Evolutionary conservation across 2,329 filamentous ascomycete species (phyloP).

Genomic region (Aspergillus vadensis): DNA sequence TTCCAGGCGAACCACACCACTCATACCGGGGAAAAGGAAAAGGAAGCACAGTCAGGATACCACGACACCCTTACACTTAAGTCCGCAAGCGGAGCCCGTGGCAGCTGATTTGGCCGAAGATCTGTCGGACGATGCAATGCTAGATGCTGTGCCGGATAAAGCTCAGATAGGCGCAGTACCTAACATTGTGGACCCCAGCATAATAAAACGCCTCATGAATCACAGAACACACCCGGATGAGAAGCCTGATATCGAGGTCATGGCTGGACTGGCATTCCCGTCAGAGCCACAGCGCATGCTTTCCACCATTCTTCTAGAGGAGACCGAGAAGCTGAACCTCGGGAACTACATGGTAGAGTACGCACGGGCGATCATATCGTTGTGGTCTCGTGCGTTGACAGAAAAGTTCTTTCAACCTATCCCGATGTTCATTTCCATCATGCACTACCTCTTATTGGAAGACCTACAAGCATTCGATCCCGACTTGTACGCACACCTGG

Average conservation of each 20-base stretch:
- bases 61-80: slow-evolving; percentile 51
- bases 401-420: slow-evolving; percentile 54
- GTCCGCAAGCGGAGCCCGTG: slow-evolving; percentile 29
- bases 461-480: slow-evolving; percentile 40
- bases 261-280: slow-evolving; percentile 56
- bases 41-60: slow-evolving; percentile 54
- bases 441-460: slow-evolving; percentile 43
- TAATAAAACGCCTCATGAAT: slow-evolving; percentile 58
- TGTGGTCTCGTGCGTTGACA: slow-evolving; percentile 60
- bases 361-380: slow-evolving; percentile 51
- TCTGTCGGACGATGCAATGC: slow-evolving; percentile 23
- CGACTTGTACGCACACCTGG: slow-evolving; percentile 41
- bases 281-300: slow-evolving; percentile 52
- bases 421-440: slow-evolving; percentile 44
- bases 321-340: slow-evolving; percentile 46
- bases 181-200: slow-evolving; percentile 29
- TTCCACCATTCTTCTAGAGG: slow-evolving; percentile 58
- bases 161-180: slow-evolving; percentile 27
- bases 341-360: slow-evolving; percentile 53
- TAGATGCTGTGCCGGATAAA: slow-evolving; percentile 26
- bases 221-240: slow-evolving; percentile 53
- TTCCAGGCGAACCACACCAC: slow-evolving; percentile 57
- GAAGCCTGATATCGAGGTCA: slow-evolving; percentile 56
- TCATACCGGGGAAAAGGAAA: slow-evolving; percentile 61
- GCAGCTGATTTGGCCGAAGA: slow-evolving; percentile 32